Conservation (phyloP, 2,329 filamentous ascomycete species). For the Orbilia javanica region DNA sequence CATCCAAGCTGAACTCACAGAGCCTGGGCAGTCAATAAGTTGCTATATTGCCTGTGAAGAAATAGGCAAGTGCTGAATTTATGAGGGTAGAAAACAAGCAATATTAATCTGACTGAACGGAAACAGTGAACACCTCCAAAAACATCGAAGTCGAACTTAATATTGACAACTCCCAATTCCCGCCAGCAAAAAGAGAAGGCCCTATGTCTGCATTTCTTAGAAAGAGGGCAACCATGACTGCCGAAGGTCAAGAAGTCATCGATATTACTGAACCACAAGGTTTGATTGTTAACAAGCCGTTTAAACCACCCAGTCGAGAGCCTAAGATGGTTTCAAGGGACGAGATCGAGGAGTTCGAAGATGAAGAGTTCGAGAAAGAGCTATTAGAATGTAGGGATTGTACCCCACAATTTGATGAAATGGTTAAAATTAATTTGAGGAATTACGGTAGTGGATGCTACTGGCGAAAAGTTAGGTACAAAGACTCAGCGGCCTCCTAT, state of each 20-base stretch:
- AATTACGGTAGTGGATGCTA: conserved; percentile 22
- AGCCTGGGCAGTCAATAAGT: conserved; percentile 72
- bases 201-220: conserved; percentile 43
- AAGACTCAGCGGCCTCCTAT: not conserved
- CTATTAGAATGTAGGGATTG: conserved; percentile 36
- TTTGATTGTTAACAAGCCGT: conserved; percentile 46
- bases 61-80: conserved; percentile 71
- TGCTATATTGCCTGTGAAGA: conserved; percentile 86
- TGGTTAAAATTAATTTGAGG: not conserved
- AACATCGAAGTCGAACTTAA: conserved; percentile 38
- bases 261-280: conserved; percentile 26
- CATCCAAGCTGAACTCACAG: conserved; percentile 72
- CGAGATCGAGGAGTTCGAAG: conserved; percentile 42
- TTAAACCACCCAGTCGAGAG: conserved; percentile 40
- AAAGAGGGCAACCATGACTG: conserved; percentile 11
- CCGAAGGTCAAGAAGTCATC: conserved; percentile 3
- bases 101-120: not conserved
- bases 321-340: not conserved
- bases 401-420: not conserved
- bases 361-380: conserved; percentile 40
- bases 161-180: conserved; percentile 43
- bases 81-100: not conserved
- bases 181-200: conserved; percentile 24
- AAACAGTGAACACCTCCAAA: conserved; percentile 46
- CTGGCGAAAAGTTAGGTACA: not conserved